phyloP scores from a whole-genome alignment of 2,329 filamentous ascomycete genomes.

The Penicillium corylophilum region DNA sequence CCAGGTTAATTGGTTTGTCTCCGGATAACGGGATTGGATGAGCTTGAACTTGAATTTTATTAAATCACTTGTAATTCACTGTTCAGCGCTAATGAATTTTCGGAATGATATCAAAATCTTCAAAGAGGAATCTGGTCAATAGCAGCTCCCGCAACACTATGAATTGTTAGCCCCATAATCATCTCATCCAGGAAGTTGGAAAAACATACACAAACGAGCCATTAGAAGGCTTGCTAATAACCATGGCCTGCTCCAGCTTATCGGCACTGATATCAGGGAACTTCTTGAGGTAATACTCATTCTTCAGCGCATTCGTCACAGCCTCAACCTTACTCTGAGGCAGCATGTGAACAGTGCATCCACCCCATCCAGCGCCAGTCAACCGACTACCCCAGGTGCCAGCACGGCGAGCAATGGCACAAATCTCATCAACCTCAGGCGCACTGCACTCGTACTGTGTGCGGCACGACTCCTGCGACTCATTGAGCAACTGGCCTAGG shows the following conservation, averaged over 20 bases:
- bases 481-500: constrained; percentile 82
- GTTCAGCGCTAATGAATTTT: neutral
- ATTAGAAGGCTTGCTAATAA: constrained; percentile 74
- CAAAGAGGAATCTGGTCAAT: constrained; percentile 35
- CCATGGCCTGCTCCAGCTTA: constrained; percentile 74
- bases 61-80: neutral
- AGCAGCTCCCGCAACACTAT: constrained; percentile 39
- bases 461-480: constrained; percentile 83
- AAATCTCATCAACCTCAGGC: constrained; percentile 87
- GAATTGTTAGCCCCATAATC: constrained; percentile 13
- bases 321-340: constrained; percentile 76
- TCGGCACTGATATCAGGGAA: constrained; percentile 68
- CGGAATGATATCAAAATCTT: constrained; percentile 4
- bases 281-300: constrained; percentile 76
- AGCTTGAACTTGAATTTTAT: neutral
- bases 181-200: neutral
- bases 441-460: constrained; percentile 90
- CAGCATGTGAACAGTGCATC: constrained; percentile 91
- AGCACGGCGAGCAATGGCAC: constrained; percentile 70
- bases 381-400: constrained; percentile 82
- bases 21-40: neutral
- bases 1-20: neutral
- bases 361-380: constrained; percentile 95
- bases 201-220: constrained; percentile 43
- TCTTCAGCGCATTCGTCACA: constrained; percentile 74